Evolutionary conservation across 2,329 filamentous ascomycete genomes (phyloP).

Genomic region (Nemania diffusa): DNA sequence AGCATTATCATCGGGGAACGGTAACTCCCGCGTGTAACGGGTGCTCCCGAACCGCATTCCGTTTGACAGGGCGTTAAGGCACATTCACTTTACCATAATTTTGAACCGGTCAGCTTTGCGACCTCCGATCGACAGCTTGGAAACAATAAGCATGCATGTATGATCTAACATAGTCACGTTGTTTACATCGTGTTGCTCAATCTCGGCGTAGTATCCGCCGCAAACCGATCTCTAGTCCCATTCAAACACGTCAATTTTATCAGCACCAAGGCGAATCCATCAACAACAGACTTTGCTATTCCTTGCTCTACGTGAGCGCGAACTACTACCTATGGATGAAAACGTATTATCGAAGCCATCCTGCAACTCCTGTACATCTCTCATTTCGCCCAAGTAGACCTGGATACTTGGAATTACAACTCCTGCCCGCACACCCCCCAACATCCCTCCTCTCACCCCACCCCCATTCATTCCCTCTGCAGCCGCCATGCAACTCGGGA

Average conservation of each 20-base stretch:
- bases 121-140: constrained; percentile 1
- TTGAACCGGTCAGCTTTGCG: constrained; percentile 9
- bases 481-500: constrained; percentile 36
- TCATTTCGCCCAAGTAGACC: background rate
- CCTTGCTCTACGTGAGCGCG: constrained; percentile 13
- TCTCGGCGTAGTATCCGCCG: background rate
- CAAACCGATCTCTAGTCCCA: background rate
- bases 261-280: background rate
- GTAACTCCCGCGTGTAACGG: constrained; percentile 30
- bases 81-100: constrained; percentile 3
- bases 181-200: background rate
- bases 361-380: background rate
- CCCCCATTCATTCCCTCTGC: constrained; percentile 29
- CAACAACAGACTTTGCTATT: constrained; percentile 22
- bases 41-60: constrained; percentile 30
- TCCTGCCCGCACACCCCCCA: constrained; percentile 8
- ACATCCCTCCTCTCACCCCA: constrained; percentile 4
- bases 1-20: constrained; percentile 24
- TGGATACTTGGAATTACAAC: constrained; percentile 16
- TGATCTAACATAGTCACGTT: background rate
- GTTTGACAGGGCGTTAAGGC: constrained; percentile 14
- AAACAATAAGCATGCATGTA: constrained; percentile 15
- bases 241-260: background rate
- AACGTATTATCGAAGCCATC: background rate
- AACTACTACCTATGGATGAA: constrained; percentile 21